Base-by-base conservation (phyloP, 768 basidiomycete genomes). In the Podaxis pistillaris region DNA sequence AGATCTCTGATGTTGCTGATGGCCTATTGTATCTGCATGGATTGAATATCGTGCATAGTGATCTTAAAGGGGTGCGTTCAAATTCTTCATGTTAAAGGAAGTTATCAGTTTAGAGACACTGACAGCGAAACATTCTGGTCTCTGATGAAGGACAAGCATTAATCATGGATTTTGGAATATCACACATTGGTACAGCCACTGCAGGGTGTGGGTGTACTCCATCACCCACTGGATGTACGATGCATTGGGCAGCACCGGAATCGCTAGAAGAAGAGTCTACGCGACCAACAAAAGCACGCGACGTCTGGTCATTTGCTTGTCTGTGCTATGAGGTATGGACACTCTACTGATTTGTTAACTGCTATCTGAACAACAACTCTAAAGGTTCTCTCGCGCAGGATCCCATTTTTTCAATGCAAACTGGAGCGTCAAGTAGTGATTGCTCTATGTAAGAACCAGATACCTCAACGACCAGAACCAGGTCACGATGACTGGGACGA, bases 21-120 rank as follows among this genome's bases (percentile, higher is more conserved):
- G 58, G 58, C 6, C 12, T 59, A 37, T 17, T 6, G 28, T 49
- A 59, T 50, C 36, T 59, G 2, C 58, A 59, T 15, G 30, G 37
- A 30, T 2, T 13, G 33, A 24, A 59, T 6, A 59, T 59, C 6
- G 26, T 59, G 4, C 58, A 59, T 38, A 28, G 30, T 37, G 58
- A 59, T 51, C 58, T 59, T 8, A 59, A 59, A 59, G 58, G 24
- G 58, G 58, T 59, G 9, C 4, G 58, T 15, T 11, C 13, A 9
- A 2, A 8, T 24, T 4, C 22, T 40, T 9, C 28, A 13, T 15
- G 26, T 15, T 15, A 56, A 5, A 17, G 22, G 9, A 17, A 36
- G 3, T 33, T 2, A 33, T 36, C 19, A 19, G 7, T 41, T 6
- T 13, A 41, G 17, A 41, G n/a, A n/a, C 5, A 17, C 30, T 15